phyloP scores from a whole-genome alignment of 495 filamentous ascomycete genomes.

The Talaromyces proteolyticus region DNA sequence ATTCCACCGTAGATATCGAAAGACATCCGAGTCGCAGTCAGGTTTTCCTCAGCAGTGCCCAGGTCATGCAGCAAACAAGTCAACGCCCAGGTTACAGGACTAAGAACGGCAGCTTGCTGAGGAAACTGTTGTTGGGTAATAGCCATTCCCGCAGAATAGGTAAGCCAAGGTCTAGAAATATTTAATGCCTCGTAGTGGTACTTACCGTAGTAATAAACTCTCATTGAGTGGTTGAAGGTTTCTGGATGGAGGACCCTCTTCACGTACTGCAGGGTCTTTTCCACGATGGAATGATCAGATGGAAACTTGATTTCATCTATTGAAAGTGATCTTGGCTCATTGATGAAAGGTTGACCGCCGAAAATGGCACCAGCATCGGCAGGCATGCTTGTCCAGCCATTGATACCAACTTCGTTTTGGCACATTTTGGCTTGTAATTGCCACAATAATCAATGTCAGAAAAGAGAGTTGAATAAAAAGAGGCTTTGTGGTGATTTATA shows the following conservation, averaged over 20 bases:
- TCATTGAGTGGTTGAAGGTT: slow-evolving; percentile 70
- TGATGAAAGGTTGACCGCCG: slow-evolving; percentile 14
- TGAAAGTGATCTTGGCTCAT: slow-evolving; percentile 7
- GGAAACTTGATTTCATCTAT: slow-evolving; percentile 18
- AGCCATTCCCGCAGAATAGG: slow-evolving; percentile 12
- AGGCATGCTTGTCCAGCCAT: slow-evolving; percentile 22
- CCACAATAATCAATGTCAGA: too few species aligned
- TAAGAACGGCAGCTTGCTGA: slow-evolving; percentile 9
- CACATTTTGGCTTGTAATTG: too few species aligned
- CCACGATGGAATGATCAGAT: slow-evolving; percentile 13
- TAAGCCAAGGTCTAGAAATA: neutral
- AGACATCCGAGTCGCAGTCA: slow-evolving; percentile 48
- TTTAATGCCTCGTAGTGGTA: neutral
- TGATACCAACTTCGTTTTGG: slow-evolving; percentile 14
- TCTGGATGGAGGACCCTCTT: slow-evolving; percentile 20
- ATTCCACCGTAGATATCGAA: slow-evolving; percentile 36
- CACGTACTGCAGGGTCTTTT: slow-evolving; percentile 17
- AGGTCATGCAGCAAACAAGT: slow-evolving; percentile 70
- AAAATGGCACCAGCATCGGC: slow-evolving; percentile 23
- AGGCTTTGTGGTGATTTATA: too few species aligned
- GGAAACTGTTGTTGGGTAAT: slow-evolving; percentile 24
- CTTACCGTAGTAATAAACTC: slow-evolving; percentile 63
- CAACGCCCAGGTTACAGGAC: slow-evolving; percentile 44
- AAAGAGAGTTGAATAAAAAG: too few species aligned
- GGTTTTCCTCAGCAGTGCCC: slow-evolving; percentile 56